Conservation (phyloP, 768 basidiomycete species). For the Rubroboletus satanas region DNA sequence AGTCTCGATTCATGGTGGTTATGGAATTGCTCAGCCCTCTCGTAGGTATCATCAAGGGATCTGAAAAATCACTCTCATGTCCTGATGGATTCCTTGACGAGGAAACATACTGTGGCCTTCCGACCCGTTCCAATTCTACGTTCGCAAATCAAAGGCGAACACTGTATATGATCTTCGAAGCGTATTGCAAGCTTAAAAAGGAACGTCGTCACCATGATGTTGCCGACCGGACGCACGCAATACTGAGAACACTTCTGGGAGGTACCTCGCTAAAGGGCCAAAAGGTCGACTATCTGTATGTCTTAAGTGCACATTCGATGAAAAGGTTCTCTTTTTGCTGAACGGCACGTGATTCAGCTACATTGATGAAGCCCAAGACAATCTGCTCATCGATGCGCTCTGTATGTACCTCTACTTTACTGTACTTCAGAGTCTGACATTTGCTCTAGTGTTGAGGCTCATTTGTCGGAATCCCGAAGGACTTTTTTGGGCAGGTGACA, state of each 20-base stretch:
- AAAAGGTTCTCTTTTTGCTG: background rate
- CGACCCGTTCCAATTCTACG: conserved; percentile 48
- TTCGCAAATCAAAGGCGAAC: conserved; percentile 48
- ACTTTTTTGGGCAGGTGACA: conserved; percentile 77
- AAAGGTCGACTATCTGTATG: conserved; percentile 55
- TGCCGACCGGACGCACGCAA: conserved; percentile 59
- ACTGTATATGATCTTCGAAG: conserved; percentile 52
- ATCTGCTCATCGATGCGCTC: conserved; percentile 60
- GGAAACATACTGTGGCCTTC: conserved; percentile 43
- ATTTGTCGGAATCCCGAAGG: conserved; percentile 65
- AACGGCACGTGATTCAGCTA: conserved; percentile 37
- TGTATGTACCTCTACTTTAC: conserved; percentile 34
- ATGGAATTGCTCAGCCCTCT: background rate
- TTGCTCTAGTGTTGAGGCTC: conserved; percentile 49
- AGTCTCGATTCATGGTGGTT: background rate
- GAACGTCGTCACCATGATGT: conserved; percentile 45
- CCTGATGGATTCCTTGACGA: conserved; percentile 40
- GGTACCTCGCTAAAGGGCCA: conserved; percentile 33
- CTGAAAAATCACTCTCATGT: conserved; percentile 45
- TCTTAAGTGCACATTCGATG: background rate
- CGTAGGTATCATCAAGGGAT: conserved; percentile 63
- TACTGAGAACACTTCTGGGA: conserved; percentile 37
- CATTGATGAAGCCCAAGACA: conserved; percentile 73
- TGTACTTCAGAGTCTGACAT: conserved; percentile 6
- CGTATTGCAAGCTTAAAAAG: conserved; percentile 47